Percentiles rank a stretch among this genome's conserved stretches.
These are phyloP conservation scores for Fusarium irregulare DNA, from an alignment of 2,329 filamentous ascomycete species.

Conservation along the genomic window DNA sequence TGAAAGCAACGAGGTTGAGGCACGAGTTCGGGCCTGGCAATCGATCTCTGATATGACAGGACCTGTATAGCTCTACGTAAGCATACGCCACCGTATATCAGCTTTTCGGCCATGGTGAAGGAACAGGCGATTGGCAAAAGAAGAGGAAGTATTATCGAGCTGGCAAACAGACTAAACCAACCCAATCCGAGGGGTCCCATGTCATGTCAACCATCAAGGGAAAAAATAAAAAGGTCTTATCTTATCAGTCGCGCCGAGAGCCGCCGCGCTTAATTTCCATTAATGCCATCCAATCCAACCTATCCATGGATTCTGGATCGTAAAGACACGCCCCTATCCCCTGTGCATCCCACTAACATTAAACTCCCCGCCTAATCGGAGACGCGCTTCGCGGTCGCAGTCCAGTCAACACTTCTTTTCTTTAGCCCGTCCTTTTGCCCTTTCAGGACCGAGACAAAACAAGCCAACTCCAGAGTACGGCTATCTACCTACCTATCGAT, in stretches of 20 bases:
- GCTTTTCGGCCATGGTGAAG: constrained; percentile 43
- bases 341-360: constrained; percentile 8
- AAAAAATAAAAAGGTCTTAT: constrained; percentile 33
- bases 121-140: background rate
- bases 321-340: constrained; percentile 32
- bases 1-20: constrained; percentile 21
- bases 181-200: background rate
- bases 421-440: background rate
- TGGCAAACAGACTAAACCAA: background rate
- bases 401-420: constrained; percentile 28
- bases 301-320: background rate
- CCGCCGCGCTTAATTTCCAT: constrained; percentile 13
- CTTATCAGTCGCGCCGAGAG: constrained; percentile 37
- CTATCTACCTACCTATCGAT: background rate
- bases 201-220: background rate
- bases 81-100: constrained; percentile 46
- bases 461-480: constrained; percentile 6
- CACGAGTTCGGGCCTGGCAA: constrained; percentile 12
- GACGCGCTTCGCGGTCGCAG: constrained; percentile 45
- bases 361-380: constrained; percentile 30
- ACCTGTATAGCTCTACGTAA: constrained; percentile 44
- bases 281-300: background rate
- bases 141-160: background rate
- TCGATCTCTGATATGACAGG: constrained; percentile 16
- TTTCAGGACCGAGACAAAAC: constrained; percentile 17